phyloP scores from a whole-genome alignment of 805 yeast species.

The Myxozyma neotropica region DNA sequence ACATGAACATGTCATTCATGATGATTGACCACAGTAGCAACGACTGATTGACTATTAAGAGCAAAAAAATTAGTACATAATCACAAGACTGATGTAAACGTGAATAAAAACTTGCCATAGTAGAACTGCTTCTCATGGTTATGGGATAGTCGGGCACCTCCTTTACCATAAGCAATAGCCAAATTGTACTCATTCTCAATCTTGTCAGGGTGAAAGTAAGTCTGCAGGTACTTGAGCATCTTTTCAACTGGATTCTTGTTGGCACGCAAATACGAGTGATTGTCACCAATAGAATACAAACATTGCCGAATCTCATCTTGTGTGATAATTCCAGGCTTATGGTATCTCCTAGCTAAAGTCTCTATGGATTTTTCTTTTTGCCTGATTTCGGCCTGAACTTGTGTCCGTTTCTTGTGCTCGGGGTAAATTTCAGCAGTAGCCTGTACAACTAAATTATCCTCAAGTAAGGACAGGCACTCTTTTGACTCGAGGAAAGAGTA shows the following conservation, averaged over 20 bases:
- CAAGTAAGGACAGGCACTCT: slow-evolving; percentile 49
- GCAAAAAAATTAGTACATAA: neutral
- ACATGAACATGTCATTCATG: slow-evolving; percentile 73
- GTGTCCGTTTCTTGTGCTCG: slow-evolving; percentile 55
- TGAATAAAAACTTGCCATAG: slow-evolving; percentile 43
- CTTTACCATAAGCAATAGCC: slow-evolving; percentile 62
- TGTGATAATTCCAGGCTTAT: slow-evolving; percentile 44
- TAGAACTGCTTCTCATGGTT: slow-evolving; percentile 71
- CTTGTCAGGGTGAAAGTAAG: slow-evolving; percentile 51
- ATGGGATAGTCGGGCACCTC: slow-evolving; percentile 74
- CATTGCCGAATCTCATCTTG: slow-evolving; percentile 71
- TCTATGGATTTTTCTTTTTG: slow-evolving; percentile 73
- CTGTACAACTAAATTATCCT: slow-evolving; percentile 59
- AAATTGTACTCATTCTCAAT: slow-evolving; percentile 34
- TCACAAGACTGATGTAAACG: too few relatives aligned
- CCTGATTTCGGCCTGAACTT: slow-evolving; percentile 61
- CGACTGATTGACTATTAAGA: slow-evolving; percentile 67
- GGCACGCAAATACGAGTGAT: slow-evolving; percentile 68
- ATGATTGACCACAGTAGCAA: slow-evolving; percentile 73
- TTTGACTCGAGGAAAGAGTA: slow-evolving; percentile 50
- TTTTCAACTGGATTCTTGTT: slow-evolving; percentile 68
- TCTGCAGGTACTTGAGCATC: slow-evolving; percentile 57
- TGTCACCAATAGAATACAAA: slow-evolving; percentile 77
- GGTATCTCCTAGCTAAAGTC: slow-evolving; percentile 54
- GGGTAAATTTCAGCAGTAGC: slow-evolving; percentile 73